A percentile compares a stretch with the other conserved stretches of the same genome.
Conservation (phyloP, 495 filamentous ascomycete genomes). For the Aspergillus nidulans region DNA sequence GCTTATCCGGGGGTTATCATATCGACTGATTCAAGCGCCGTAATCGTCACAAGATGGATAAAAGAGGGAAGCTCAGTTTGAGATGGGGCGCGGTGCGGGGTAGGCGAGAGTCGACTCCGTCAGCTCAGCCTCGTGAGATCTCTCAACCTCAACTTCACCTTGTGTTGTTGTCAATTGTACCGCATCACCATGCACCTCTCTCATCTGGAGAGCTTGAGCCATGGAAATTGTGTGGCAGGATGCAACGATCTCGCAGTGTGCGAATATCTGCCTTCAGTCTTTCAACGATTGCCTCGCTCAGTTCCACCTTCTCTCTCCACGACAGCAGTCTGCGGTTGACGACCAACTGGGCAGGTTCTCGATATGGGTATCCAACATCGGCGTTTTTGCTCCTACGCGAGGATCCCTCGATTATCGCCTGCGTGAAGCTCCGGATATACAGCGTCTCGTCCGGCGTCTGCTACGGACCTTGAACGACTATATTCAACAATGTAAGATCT, state of each 20-base stretch:
- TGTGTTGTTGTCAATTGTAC: no score
- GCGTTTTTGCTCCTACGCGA: neutral
- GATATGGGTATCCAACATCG: conserved; percentile 9
- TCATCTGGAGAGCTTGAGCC: neutral
- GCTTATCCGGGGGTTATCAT: no score
- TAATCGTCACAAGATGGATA: no score
- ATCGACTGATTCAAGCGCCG: no score
- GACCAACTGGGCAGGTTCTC: conserved; percentile 10
- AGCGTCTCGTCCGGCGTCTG: neutral
- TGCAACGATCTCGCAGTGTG: neutral
- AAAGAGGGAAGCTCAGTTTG: neutral
- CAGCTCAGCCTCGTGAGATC: neutral
- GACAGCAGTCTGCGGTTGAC: conserved; percentile 3
- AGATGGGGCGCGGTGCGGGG: neutral
- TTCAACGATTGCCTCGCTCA: conserved; percentile 7
- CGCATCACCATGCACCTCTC: neutral
- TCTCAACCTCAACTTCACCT: neutral
- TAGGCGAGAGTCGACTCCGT: neutral
- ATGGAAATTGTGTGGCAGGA: neutral
- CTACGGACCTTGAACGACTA: conserved; percentile 2
- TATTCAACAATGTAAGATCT: conserved; percentile 8
- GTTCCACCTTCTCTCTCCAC: neutral
- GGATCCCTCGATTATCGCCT: conserved; percentile 11
- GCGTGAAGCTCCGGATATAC: conserved; percentile 7
- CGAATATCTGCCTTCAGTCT: neutral